A percentile compares a stretch with the other conserved stretches of the same genome.
Evolutionary conservation across 768 basidiomycete genomes (phyloP).

Genomic region (Calocera viscosa): DNA sequence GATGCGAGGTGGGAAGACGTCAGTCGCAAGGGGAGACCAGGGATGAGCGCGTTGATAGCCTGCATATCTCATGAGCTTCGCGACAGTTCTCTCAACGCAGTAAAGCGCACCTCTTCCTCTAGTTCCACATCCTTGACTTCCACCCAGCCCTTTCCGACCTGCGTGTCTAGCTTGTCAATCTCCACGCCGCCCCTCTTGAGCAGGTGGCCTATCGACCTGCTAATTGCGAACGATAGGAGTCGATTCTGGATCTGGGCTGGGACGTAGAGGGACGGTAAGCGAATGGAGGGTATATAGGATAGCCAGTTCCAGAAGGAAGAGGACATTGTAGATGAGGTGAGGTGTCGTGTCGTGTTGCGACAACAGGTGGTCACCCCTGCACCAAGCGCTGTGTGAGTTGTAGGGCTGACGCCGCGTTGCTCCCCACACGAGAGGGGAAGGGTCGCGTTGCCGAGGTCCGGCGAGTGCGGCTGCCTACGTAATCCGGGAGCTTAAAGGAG

Average conservation of each 20-base stretch:
- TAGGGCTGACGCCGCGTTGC: neutral
- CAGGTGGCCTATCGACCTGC: conserved; percentile 69
- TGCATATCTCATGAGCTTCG: conserved; percentile 23
- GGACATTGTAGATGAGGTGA: neutral
- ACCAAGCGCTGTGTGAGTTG: neutral
- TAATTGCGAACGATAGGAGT: conserved; percentile 81
- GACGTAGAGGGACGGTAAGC: conserved; percentile 28
- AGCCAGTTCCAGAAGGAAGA: conserved; percentile 6
- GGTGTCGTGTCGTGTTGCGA: neutral
- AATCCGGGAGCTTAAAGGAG: neutral
- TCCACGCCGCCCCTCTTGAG: conserved; percentile 85
- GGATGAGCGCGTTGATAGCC: conserved; percentile 67
- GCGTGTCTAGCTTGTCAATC: conserved; percentile 73
- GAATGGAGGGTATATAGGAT: conserved; percentile 3
- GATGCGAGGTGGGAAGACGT: conserved; percentile 61
- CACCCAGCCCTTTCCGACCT: conserved; percentile 82
- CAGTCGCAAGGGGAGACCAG: conserved; percentile 52
- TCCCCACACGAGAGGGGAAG: neutral
- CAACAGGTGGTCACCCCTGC: neutral
- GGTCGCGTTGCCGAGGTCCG: neutral
- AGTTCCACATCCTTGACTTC: conserved; percentile 76
- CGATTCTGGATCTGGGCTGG: conserved; percentile 58
- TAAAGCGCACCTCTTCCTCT: conserved; percentile 53
- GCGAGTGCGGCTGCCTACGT: neutral
- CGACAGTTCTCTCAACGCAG: neutral